Evolutionary conservation across 257 asterid species (phyloP), one percentile per base, ranked within the genome.

Genomic region (Solanum piurae): DNA sequence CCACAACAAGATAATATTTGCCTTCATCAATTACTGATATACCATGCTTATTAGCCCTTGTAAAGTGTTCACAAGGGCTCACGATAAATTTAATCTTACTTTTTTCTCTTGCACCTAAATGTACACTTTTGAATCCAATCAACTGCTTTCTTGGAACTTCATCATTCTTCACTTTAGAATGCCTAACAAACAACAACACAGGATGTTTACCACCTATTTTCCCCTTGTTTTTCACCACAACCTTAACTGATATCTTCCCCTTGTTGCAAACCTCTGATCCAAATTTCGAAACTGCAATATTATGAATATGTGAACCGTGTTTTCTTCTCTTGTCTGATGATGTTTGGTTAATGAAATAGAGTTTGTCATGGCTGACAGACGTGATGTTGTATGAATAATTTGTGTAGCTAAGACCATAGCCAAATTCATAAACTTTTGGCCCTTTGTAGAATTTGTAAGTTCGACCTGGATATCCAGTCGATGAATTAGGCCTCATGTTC

Each of bases 371-470:
- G 25, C 90, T 89, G 40, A 92, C 90, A 38, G 92, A 89, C 40
- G 88, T 5, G 85, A 94, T 90, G 55, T 90, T 42, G 88, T 95
- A 92, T 0, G 94, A 71, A 38, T 91, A 93, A 9, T 69, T 91
- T 9, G 95, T 87, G 92, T 94, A 94, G 93, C 98, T 93, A 52
- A 95, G 97, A 58, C 98, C 98, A 55, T 91, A 88, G 34, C 95
- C 96, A 9, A 91, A 95, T 85, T 94, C 94, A 21, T 71, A 95
- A 5, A 95, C 98, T 88, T 88, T 92, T 79, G 87, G 89, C 23
- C 98, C 98, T 0, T 68, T 88, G 91, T 95, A 94, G 86, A 95
- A 95, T 86, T 94, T 92, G 87, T 95, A 95, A 0, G 98, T 94
- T 27, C 98, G 91, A 1, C 98, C 98, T 2, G 96, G 98, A 88